Evolutionary conservation across 2,329 filamentous ascomycete genomes (phyloP).

Genomic region (Claviceps sp.): DNA sequence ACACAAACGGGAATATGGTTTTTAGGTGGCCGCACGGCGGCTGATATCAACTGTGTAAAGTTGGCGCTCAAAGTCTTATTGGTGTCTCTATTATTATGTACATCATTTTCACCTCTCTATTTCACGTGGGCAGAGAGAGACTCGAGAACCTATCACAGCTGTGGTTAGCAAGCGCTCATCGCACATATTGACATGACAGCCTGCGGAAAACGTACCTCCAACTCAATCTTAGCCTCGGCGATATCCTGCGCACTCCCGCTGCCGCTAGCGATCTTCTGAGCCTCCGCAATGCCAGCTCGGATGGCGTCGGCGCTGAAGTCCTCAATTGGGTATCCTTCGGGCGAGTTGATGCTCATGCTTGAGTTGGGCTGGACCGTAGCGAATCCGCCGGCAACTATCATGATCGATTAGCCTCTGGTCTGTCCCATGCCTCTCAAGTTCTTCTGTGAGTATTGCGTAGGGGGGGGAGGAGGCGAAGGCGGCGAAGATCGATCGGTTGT

Average conservation of each 20-base stretch:
- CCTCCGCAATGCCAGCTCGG: slow-evolving; percentile 79
- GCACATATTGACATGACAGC: not conserved
- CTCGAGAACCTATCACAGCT: slow-evolving; percentile 55
- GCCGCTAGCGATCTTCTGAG: slow-evolving; percentile 86
- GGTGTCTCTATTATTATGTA: slow-evolving; percentile 27
- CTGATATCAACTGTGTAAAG: slow-evolving; percentile 24
- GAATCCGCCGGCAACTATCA: slow-evolving; percentile 83
- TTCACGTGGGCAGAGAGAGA: slow-evolving; percentile 69
- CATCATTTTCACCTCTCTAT: slow-evolving; percentile 41
- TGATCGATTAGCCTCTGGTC: slow-evolving; percentile 5
- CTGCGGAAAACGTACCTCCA: slow-evolving; percentile 54
- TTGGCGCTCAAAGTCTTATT: slow-evolving; percentile 21
- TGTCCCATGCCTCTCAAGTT: not conserved
- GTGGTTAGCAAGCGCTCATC: not conserved
- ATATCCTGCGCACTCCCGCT: slow-evolving; percentile 92
- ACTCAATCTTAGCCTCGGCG: slow-evolving; percentile 96
- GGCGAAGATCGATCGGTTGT: not conserved
- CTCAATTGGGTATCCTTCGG: slow-evolving; percentile 88
- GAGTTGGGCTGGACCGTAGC: slow-evolving; percentile 95
- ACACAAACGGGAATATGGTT: slow-evolving; percentile 2
- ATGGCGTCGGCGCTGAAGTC: slow-evolving; percentile 92
- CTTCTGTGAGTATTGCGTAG: not conserved
- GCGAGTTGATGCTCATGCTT: slow-evolving; percentile 91
- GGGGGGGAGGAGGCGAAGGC: not conserved
- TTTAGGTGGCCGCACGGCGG: slow-evolving; percentile 13